phyloP scores from a whole-genome alignment of 2,329 filamentous ascomycete species.

The Fusarium luffae region DNA sequence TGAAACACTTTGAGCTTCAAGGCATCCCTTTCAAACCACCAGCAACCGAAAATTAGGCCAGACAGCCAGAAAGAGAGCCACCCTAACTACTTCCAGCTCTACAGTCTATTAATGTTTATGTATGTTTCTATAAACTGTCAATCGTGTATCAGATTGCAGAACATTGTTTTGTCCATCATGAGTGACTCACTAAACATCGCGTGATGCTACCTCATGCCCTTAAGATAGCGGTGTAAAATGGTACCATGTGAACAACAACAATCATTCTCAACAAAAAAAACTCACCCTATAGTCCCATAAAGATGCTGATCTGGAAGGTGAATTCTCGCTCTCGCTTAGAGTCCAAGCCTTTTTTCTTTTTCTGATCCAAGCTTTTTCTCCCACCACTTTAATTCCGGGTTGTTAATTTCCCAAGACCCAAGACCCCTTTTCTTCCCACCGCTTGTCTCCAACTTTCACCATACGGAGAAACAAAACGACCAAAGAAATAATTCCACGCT shows the following conservation, averaged over 20 bases:
- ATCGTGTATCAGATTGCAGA: neutral
- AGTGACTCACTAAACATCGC: constrained; percentile 1
- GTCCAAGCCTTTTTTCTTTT: neutral
- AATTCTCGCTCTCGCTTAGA: neutral
- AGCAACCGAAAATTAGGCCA: neutral
- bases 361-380: neutral
- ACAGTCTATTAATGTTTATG: neutral
- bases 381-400: neutral
- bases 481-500: neutral
- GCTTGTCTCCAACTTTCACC: neutral
- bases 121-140: neutral
- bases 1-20: constrained; percentile 15
- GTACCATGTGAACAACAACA: neutral
- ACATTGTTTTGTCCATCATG: neutral
- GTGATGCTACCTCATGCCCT: constrained; percentile 3
- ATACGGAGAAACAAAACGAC: neutral
- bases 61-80: neutral
- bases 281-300: constrained; percentile 7
- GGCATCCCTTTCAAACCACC: neutral
- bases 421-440: neutral
- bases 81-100: neutral
- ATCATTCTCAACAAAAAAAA: constrained; percentile 2
- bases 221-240: constrained; percentile 23
- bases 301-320: neutral
- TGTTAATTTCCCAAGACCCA: constrained; percentile 3